Evolutionary conservation across 371 early-diverging fungal genomes (phyloP).

Genomic region (Parasitella parasitica): DNA sequence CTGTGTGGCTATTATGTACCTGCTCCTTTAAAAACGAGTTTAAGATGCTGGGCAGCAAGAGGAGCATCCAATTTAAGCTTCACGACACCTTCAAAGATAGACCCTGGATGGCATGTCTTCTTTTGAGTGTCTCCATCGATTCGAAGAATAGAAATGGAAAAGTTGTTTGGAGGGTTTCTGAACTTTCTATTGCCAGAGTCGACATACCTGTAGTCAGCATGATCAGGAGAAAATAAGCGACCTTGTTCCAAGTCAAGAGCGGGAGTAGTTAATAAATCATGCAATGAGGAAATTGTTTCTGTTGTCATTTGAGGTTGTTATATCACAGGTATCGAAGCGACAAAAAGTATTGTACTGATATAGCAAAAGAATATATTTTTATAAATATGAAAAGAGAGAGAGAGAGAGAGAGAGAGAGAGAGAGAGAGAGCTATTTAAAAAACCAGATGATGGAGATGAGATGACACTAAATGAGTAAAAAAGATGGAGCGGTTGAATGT

Average conservation of each 20-base stretch:
- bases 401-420: no score
- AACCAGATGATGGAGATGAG: background rate
- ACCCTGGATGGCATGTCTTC: conserved; percentile 32
- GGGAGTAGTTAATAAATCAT: conserved; percentile 1
- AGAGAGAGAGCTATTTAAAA: no score
- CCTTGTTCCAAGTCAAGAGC: background rate
- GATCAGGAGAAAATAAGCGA: background rate
- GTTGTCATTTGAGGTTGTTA: background rate
- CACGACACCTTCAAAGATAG: conserved; percentile 35
- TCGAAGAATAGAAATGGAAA: conserved; percentile 7
- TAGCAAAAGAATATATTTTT: background rate
- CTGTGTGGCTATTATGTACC: conserved; percentile 21
- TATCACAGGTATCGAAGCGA: background rate
- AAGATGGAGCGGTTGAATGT: background rate
- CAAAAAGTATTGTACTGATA: no score
- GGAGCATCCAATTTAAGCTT: conserved; percentile 25
- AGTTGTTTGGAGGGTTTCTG: conserved; percentile 20
- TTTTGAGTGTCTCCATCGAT: conserved; percentile 13
- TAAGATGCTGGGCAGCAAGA: conserved; percentile 35
- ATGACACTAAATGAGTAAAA: background rate
- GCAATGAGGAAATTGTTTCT: conserved; percentile 13
- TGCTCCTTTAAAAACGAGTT: conserved; percentile 33
- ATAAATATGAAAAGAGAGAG: no score
- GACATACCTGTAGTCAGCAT: conserved; percentile 8
- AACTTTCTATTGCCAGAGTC: conserved; percentile 14